Percentiles rank a stretch among this genome's conserved stretches.
Conservation (phyloP, 1,139 yeast genomes). For the Candida sojae region DNA sequence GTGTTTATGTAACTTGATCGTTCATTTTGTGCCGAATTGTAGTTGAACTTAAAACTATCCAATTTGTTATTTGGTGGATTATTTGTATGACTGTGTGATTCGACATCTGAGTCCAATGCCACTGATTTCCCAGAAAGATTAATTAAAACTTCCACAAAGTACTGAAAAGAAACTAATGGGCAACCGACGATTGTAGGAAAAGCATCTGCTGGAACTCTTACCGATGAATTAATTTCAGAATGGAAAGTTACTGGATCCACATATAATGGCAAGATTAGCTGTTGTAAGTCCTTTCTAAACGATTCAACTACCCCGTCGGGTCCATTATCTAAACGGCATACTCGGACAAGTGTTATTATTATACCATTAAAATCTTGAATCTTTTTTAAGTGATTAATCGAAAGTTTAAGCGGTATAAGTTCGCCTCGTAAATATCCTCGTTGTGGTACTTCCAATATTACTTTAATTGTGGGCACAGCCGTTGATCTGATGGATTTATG, state of each 20-base stretch:
- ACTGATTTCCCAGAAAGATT: constrained; percentile 57
- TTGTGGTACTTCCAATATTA: constrained; percentile 60
- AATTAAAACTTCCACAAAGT: constrained; percentile 78
- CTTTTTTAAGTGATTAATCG: constrained; percentile 67
- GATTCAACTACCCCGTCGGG: constrained; percentile 69
- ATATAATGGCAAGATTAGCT: constrained; percentile 74
- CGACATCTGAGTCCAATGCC: constrained; percentile 32
- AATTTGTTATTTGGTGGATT: constrained; percentile 15
- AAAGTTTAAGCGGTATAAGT: constrained; percentile 66
- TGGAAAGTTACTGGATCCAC: constrained; percentile 67
- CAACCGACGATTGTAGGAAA: constrained; percentile 83
- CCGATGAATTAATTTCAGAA: constrained; percentile 60
- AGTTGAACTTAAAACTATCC: constrained; percentile 31
- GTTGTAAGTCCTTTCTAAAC: constrained; percentile 82
- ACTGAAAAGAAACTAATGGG: constrained; percentile 77
- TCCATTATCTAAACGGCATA: constrained; percentile 74
- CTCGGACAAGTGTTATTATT: constrained; percentile 76
- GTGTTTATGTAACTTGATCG: constrained; percentile 66
- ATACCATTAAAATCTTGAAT: constrained; percentile 76
- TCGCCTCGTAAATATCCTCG: constrained; percentile 83
- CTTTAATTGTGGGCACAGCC: constrained; percentile 38
- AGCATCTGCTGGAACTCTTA: constrained; percentile 80
- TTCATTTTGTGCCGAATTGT: constrained; percentile 27
- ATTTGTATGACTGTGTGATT: constrained; percentile 11
- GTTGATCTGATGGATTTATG: constrained; percentile 7